Evolutionary conservation across 2,329 filamentous ascomycete genomes (phyloP), one percentile per base, ranked within the genome.

Genomic region (Fusarium sp.): DNA sequence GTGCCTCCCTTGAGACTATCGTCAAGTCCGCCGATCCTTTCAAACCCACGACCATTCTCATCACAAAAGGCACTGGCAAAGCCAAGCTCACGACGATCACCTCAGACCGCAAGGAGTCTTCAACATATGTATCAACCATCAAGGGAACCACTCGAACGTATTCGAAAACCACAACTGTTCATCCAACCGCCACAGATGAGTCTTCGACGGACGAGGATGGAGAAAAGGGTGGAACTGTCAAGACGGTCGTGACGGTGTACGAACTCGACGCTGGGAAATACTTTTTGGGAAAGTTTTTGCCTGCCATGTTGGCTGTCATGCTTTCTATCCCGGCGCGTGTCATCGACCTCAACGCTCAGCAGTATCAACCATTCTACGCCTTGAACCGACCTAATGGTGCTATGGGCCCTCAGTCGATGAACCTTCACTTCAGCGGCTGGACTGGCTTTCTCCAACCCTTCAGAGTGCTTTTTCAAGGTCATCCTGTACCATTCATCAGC

Each of bases 361-460:
- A 84, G 1, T 85, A 85, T 59, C 84, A 85, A 65, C 86, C 86
- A 4, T 88, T 87, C 72, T 83, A 85, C 64, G 81, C 84, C 5
- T 78, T 89, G 31, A 81, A 83, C n/a, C 79, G 74, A 8, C 71
- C 79, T 0, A 75, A 80, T 6, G 86, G 86, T 4, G 84, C 83
- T 0, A 64, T 77, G 0, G 86, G 86, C 0, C 73, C 77, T 1
- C 81, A 86, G 45, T 86, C 86, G 0, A 80, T 88, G 61, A 85
- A 82, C 6, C 80, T 87, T 10, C 81, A 85, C 65, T 87, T 85
- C 33, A 67, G 75, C 5, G 84, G 85, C 0, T 74, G 83, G 64
- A 77, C 80, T 11, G 81, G 82, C 7, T 77, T 87, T 8, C 11
- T 82, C 1, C 78, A 79, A 3, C 84, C 85, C 0, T 73, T 84